phyloP scores from a whole-genome alignment of 1,284 basidiomycete genomes.

The Sporisorium exsertum region DNA sequence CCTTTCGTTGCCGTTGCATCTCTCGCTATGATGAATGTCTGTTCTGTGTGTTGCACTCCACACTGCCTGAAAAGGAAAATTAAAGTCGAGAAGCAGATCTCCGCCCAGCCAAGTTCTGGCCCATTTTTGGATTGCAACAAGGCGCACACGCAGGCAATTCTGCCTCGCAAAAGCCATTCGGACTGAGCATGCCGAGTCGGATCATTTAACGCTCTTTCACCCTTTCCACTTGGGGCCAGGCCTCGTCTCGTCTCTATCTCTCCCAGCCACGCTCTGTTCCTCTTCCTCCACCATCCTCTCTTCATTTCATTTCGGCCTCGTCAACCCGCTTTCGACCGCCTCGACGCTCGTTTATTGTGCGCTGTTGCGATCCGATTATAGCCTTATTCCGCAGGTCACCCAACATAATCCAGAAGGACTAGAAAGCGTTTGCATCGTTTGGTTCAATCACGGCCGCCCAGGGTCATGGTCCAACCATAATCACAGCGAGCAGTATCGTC shows the following conservation, averaged over 20 bases:
- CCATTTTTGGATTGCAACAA: too few relatives aligned
- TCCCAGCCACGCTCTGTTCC: neutral
- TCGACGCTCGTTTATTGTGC: neutral
- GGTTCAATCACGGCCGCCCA: too few relatives aligned
- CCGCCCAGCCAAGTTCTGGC: neutral
- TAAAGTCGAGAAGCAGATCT: too few relatives aligned
- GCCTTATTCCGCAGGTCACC: neutral
- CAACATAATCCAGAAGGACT: neutral
- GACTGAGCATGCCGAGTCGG: slow-evolving; percentile 17
- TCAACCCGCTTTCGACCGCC: neutral
- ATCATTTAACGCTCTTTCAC: neutral
- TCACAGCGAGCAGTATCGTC: neutral
- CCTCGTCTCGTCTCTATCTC: neutral
- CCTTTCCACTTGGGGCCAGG: too few relatives aligned
- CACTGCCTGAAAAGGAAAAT: too few relatives aligned
- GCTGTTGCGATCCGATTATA: neutral
- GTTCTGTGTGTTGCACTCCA: too few relatives aligned
- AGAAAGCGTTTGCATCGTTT: neutral
- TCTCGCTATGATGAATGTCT: too few relatives aligned
- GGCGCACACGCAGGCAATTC: neutral
- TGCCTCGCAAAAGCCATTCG: neutral
- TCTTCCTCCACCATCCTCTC: slow-evolving; percentile 2
- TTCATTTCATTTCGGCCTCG: neutral
- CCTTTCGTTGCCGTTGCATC: too few relatives aligned
- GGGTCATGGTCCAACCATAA: neutral